phyloP scores from a whole-genome alignment of 1,139 yeast species.

The Pichia sp. region DNA sequence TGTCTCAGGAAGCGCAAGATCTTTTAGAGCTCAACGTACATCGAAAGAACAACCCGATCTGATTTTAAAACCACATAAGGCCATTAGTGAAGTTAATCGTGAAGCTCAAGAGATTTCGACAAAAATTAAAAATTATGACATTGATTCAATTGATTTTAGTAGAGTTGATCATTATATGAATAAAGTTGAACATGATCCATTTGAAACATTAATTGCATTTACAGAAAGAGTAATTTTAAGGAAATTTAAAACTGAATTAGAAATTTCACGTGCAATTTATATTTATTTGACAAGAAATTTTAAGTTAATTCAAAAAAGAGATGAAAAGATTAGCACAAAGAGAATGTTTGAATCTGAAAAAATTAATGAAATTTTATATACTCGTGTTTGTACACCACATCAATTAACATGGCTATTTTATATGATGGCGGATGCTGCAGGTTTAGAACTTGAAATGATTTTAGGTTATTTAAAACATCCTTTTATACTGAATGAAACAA shows the following conservation, averaged over 20 bases:
- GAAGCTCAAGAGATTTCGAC: slow-evolving; percentile 32
- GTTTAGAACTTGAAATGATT: slow-evolving; percentile 69
- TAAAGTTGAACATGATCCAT: slow-evolving; percentile 23
- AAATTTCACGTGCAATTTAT: slow-evolving; percentile 55
- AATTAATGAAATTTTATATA: slow-evolving; percentile 27
- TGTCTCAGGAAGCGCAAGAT: slow-evolving; percentile 62
- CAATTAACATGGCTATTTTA: slow-evolving; percentile 75
- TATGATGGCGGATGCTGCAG: slow-evolving; percentile 62
- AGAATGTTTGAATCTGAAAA: slow-evolving; percentile 22
- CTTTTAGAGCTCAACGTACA: slow-evolving; percentile 59
- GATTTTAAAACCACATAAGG: slow-evolving; percentile 65
- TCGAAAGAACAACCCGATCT: slow-evolving; percentile 60
- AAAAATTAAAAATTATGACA: slow-evolving; percentile 5
- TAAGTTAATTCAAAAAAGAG: slow-evolving; percentile 16
- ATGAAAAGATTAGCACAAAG: slow-evolving; percentile 26
- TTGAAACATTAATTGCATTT: slow-evolving; percentile 39
- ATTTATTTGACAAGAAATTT: slow-evolving; percentile 52
- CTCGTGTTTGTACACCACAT: slow-evolving; percentile 54
- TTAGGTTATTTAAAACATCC: slow-evolving; percentile 83
- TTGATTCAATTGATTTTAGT: slow-evolving; percentile 23
- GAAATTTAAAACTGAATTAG: slow-evolving; percentile 40
- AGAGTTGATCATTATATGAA: slow-evolving; percentile 26
- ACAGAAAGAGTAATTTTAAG: slow-evolving; percentile 40
- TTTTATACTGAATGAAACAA: slow-evolving; percentile 35
- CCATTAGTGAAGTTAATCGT: slow-evolving; percentile 44